Evolutionary conservation across 2,329 filamentous ascomycete genomes (phyloP), one percentile per base, ranked within the genome.

Genomic region (Fusarium dimerum): DNA sequence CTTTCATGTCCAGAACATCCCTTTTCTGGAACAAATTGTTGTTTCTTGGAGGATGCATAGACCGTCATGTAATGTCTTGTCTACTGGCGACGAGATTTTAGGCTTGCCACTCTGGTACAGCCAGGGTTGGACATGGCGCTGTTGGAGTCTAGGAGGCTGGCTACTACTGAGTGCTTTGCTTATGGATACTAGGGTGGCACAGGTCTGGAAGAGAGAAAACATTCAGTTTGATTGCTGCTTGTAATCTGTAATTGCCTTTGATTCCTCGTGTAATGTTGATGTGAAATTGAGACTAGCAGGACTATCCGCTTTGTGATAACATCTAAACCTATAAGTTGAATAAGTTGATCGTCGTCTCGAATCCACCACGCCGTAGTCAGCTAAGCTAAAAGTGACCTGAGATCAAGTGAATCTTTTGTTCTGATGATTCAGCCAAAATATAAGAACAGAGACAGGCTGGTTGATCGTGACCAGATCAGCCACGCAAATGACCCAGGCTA

Each of bases 151-250:
- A 40, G 48, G 50, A 42, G 26, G 44, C 39, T 50, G 55, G 48
- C 17, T 42, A 36, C 32, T 57, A 36, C 32, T 57, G 48, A 56
- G 48, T 61, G 47, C 41, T 51, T 61, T 43, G 38, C 54, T 51
- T 51, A 34, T 41, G 32, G 13, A 36, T 10, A 36, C 30, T 59
- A 39, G 47, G 43, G 42, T 43, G 53, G 59, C 51, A 54, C 54
- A 55, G 32, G 61, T 39, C 32, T 46, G 60, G 60, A 65, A 60
- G 60, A 55, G 53, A 61, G 62, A 62, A 62, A 54, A 42, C 47
- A 49, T 49, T 63, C 46, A 50, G 26, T 51, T 57, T 56, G 38
- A 53, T 43, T 40, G 48, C 32, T 32, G 55, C 34, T 52, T 45
- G 41, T 41, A 36, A 29, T 40, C 15, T 34, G 30, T 26, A 49